A percentile compares a stretch with the other conserved stretches of the same genome.
Conservation (phyloP, 73 alveolate species). For the Diophrys sp. region DNA sequence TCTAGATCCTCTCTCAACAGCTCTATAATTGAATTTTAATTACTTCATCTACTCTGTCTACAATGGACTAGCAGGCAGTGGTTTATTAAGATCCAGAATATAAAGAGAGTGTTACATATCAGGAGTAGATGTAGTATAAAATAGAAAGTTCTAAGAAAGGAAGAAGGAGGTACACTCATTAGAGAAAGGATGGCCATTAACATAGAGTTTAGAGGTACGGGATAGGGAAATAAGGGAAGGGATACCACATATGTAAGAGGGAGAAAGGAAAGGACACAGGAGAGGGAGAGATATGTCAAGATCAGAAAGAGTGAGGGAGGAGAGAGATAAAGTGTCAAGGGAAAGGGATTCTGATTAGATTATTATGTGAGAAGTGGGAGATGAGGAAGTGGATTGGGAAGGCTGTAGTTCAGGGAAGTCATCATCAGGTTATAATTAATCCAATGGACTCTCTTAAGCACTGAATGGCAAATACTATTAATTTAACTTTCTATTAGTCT, state of each 20-base stretch:
- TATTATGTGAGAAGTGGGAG: neutral
- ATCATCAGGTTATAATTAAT: neutral
- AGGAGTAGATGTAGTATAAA: constrained; percentile 76
- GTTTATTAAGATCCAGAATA: constrained; percentile 69
- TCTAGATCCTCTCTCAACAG: constrained; percentile 93
- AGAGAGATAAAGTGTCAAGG: too few species aligned
- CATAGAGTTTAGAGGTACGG: constrained; percentile 66
- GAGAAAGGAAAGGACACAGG: constrained; percentile 27
- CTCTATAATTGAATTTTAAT: constrained; percentile 69
- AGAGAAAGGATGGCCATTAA: constrained; percentile 73
- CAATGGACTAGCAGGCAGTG: constrained; percentile 63
- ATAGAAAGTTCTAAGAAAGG: constrained; percentile 73
- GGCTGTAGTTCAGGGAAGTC: constrained; percentile 4
- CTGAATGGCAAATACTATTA: neutral
- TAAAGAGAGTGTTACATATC: constrained; percentile 83
- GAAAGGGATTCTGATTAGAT: neutral
- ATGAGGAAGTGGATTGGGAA: neutral
- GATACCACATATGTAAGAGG: constrained; percentile 44
- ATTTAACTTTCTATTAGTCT: neutral
- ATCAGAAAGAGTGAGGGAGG: neutral
- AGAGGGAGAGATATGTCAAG: constrained; percentile 14
- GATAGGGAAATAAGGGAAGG: constrained; percentile 74
- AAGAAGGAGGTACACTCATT: constrained; percentile 85
- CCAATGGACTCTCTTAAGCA: neutral
- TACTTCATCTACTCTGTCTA: constrained; percentile 42